Evolutionary conservation across 805 yeast species (phyloP), one percentile per base, ranked within the genome.

Genomic region (Saturnispora zaruensis): DNA sequence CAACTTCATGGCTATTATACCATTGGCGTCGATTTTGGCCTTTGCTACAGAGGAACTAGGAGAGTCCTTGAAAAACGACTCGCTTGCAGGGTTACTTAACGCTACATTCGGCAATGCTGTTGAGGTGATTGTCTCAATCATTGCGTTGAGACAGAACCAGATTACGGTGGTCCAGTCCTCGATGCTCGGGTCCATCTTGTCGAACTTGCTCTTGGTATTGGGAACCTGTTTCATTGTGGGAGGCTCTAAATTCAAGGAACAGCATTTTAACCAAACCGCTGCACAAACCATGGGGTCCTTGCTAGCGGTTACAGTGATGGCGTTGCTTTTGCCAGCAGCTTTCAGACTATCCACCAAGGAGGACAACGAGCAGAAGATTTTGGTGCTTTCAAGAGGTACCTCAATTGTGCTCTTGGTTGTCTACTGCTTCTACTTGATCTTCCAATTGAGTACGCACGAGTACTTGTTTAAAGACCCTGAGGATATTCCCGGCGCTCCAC

Each of bases 71-170:
- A 61, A 64, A 45, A 97, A 98, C 53, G 86, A 88, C 61, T 90
- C 97, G 8, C 57, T 91, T 23, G 98, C 99, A 13, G 98, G 98
- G 0, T 74, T 93, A 55, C 74, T 93, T 60, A 93, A 93, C 68
- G 99, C 99, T 2, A 90, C 98, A 8, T 87, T 93, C 65, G 99
- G 99, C 52, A 93, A 93, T 66, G 98, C 98, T 2, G 96, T 93
- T 21, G 99, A 93, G 70, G 79, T 93, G 53, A 93, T 93, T 66
- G 98, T 93, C 33, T 86, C 96, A 1, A 73, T 93, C 25, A 88
- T 93, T 57, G 99, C 99, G 1, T 73, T 93, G 59, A 74, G 70
- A 57, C 84, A 86, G 41, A 86, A 87, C 57, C 97, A 93, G 68
- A 81, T 93, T 46, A 77, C 96, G 55, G 90, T 93, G 60, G 98